Percentiles rank a stretch among this genome's conserved stretches.
Conservation (phyloP, 495 filamentous ascomycete genomes). For the Baudoinia panamericana region DNA sequence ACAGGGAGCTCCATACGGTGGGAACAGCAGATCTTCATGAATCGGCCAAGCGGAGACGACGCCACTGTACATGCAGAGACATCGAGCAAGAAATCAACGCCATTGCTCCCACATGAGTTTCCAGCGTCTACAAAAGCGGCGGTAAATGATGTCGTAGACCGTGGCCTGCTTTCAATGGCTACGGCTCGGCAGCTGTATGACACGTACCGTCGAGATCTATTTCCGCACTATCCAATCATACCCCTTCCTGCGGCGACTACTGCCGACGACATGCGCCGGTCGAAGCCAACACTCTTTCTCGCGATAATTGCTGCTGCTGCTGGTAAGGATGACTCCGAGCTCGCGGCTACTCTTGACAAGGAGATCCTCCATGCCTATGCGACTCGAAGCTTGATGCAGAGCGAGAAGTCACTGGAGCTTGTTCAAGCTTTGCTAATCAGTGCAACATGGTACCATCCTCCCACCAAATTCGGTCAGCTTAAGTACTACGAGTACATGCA, state of each 20-base stretch:
- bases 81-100: too few relatives aligned
- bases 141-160: slow-evolving; percentile 37
- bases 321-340: slow-evolving; percentile 30
- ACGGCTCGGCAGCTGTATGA: slow-evolving; percentile 34
- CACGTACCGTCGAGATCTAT: slow-evolving; percentile 34
- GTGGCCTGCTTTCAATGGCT: slow-evolving; percentile 35
- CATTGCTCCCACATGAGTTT: too few relatives aligned
- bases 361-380: slow-evolving; percentile 39
- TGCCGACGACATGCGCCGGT: slow-evolving; percentile 31
- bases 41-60: too few relatives aligned
- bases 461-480: slow-evolving; percentile 34
- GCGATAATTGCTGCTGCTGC: slow-evolving; percentile 38
- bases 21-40: too few relatives aligned
- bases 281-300: slow-evolving; percentile 39
- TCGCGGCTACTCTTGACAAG: slow-evolving; percentile 35
- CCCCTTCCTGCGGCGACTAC: slow-evolving; percentile 30
- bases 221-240: slow-evolving; percentile 35
- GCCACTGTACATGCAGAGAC: too few relatives aligned
- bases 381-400: slow-evolving; percentile 35
- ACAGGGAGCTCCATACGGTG: too few relatives aligned
- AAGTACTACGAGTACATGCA: slow-evolving; percentile 44
- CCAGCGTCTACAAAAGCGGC: too few relatives aligned
- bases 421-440: slow-evolving; percentile 39
- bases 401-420: slow-evolving; percentile 41
- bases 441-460: slow-evolving; percentile 39